phyloP scores from a whole-genome alignment of 345 rosid species.

The Euphorbia lathyris region DNA sequence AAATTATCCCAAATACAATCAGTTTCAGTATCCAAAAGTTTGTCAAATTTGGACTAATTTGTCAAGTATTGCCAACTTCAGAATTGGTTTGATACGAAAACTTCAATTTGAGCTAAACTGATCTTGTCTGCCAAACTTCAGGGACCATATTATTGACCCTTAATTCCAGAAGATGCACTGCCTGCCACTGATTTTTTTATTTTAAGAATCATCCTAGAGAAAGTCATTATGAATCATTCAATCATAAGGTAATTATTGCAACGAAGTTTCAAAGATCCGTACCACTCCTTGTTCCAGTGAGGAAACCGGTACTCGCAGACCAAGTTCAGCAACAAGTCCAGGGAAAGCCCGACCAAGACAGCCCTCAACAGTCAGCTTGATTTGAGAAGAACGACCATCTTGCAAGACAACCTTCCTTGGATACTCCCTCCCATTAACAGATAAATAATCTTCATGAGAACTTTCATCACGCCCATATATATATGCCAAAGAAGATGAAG shows the following conservation, averaged over 20 bases:
- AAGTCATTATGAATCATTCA: not conserved
- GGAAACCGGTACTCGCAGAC: conserved; percentile 62
- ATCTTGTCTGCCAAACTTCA: too few species aligned
- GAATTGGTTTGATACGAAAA: too few species aligned
- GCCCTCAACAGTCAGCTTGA: conserved; percentile 69
- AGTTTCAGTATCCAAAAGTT: too few species aligned
- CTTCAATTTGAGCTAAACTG: too few species aligned
- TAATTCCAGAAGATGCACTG: too few species aligned
- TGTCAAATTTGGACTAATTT: too few species aligned
- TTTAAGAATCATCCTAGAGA: too few species aligned
- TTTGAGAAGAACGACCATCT: conserved; percentile 80
- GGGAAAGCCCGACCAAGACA: conserved; percentile 82
- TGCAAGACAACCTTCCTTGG: conserved; percentile 45
- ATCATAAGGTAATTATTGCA: not conserved
- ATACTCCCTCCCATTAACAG: conserved; percentile 67
- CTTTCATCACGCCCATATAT: conserved; percentile 81
- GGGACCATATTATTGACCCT: too few species aligned
- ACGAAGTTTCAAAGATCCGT: conserved; percentile 21
- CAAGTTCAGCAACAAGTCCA: conserved; percentile 61
- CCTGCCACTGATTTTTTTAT: too few species aligned
- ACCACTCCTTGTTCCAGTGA: conserved; percentile 80
- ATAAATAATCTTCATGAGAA: conserved; percentile 59
- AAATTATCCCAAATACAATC: too few species aligned
- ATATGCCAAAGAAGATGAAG: conserved; percentile 85
- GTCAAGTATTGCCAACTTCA: too few species aligned